These are phyloP conservation scores for Rhodotorula sp. DNA, from an alignment of 1,284 basidiomycete species.

Conservation along the genomic window DNA sequence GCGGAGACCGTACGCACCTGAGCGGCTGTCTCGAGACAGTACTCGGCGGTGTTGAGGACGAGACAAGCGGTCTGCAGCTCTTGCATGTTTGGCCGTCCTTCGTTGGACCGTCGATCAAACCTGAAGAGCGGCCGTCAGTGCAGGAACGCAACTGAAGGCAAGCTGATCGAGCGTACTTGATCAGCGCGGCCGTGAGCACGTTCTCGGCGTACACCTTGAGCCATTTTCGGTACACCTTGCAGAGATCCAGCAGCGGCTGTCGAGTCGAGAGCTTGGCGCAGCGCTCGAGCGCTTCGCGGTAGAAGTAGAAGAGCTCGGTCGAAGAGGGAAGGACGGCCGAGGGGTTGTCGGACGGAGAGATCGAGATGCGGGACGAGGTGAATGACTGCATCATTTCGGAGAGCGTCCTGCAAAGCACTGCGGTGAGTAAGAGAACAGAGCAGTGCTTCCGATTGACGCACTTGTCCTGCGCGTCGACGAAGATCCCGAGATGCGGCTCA, in stretches of 20 bases:
- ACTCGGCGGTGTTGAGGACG: constrained; percentile 95
- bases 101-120: constrained; percentile 66
- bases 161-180: constrained; percentile 11
- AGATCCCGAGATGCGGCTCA: constrained; percentile 86
- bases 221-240: constrained; percentile 85
- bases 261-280: constrained; percentile 71
- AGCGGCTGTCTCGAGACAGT: constrained; percentile 86
- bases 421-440: not conserved
- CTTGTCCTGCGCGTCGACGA: constrained; percentile 96
- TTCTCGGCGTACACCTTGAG: constrained; percentile 85
- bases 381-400: constrained; percentile 75
- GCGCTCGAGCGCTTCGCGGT: constrained; percentile 90
- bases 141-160: not conserved
- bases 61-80: constrained; percentile 79
- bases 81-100: constrained; percentile 69
- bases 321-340: constrained; percentile 83
- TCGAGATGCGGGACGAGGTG: constrained; percentile 67
- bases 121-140: constrained; percentile 29
- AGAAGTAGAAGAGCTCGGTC: constrained; percentile 96
- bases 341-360: constrained; percentile 60
- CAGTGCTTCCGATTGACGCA: constrained; percentile 49
- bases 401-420: constrained; percentile 60
- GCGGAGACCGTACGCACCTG: constrained; percentile 59
- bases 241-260: constrained; percentile 75
- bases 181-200: constrained; percentile 44